Percentiles rank a stretch among this genome's conserved stretches.
Evolutionary conservation across 768 basidiomycete genomes (phyloP).

Genomic region (Vishniacozyma victoriae): DNA sequence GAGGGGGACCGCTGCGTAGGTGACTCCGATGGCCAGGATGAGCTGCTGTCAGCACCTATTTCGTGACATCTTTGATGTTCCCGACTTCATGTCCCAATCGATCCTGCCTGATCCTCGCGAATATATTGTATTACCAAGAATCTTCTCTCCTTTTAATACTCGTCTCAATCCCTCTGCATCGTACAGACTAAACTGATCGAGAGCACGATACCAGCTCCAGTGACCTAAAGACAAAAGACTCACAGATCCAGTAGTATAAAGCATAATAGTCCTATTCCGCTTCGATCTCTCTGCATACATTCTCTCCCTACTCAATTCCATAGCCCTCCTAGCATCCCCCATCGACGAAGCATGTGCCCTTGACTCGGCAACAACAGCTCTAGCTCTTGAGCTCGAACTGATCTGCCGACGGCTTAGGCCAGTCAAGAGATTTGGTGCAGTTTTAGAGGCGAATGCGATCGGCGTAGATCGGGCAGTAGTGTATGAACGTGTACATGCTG

Average conservation of each 20-base stretch:
- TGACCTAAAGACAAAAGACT: constrained; percentile 5
- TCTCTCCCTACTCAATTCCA: constrained; percentile 23
- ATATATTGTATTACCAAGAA: neutral
- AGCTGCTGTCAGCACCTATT: constrained; percentile 53
- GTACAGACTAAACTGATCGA: neutral
- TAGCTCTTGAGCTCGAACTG: too few species aligned
- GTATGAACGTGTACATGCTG: too few species aligned
- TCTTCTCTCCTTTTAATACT: neutral
- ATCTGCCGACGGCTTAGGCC: too few species aligned
- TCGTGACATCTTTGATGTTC: neutral
- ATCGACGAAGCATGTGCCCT: too few species aligned
- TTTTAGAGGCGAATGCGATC: too few species aligned
- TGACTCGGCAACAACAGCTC: too few species aligned
- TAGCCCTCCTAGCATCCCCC: constrained; percentile 21
- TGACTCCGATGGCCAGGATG: constrained; percentile 68
- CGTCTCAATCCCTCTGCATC: neutral
- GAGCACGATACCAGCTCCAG: neutral
- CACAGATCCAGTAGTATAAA: constrained; percentile 34
- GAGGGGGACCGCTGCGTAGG: constrained; percentile 95
- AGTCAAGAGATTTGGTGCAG: too few species aligned
- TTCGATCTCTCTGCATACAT: constrained; percentile 33
- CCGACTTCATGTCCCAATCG: neutral
- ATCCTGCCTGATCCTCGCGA: neutral
- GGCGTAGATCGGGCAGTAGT: too few species aligned
- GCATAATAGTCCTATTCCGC: constrained; percentile 20